Conservation (phyloP, 257 asterid species). For the Solanum boliviense region DNA sequence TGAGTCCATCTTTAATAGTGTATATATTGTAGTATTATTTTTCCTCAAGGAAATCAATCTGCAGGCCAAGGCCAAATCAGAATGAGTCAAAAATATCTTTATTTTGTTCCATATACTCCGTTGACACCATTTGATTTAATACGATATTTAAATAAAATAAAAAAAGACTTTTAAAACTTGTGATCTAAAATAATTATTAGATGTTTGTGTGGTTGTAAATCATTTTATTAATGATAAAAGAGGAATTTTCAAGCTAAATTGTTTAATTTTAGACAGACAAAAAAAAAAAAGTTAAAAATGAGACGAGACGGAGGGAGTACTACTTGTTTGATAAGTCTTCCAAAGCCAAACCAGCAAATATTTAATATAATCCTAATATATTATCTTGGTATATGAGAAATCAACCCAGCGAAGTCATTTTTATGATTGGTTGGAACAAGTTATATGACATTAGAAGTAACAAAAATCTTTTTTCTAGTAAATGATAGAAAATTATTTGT, state of each 20-base stretch:
- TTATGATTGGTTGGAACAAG: not conserved
- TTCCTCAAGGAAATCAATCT: not conserved
- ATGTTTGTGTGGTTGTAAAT: no score
- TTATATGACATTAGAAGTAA: not conserved
- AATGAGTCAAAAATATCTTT: not conserved
- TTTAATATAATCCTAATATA: not conserved
- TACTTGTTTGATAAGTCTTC: not conserved
- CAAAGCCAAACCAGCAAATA: not conserved
- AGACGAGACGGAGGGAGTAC: no score
- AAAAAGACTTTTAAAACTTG: no score
- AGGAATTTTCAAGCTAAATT: no score
- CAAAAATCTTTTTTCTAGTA: not conserved
- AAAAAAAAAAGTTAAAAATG: no score
- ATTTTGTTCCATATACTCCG: not conserved
- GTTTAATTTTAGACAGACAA: no score
- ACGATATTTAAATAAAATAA: no score
- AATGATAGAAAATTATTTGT: not conserved
- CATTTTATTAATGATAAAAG: no score
- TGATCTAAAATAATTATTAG: no score
- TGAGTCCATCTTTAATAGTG: not conserved
- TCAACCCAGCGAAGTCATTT: not conserved
- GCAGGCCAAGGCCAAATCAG: not conserved
- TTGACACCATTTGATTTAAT: no score
- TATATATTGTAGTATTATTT: not conserved
- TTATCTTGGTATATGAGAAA: not conserved